Evolutionary conservation across 1,139 yeast genomes (phyloP).

Genomic region (Geotrichum citri-aurantii): DNA sequence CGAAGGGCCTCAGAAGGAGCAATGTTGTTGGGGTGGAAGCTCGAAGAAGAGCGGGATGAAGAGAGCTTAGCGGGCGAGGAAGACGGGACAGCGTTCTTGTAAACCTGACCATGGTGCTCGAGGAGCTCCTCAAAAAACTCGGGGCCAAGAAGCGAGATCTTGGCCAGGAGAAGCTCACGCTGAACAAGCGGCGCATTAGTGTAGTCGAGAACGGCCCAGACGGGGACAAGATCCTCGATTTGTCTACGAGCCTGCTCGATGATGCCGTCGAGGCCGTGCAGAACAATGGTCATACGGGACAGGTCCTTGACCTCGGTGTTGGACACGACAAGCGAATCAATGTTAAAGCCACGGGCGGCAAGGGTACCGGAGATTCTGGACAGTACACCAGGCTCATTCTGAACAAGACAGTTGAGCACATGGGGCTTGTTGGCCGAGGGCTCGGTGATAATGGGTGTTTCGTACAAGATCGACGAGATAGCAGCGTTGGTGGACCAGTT

Average conservation of each 20-base stretch:
- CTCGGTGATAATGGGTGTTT: slow-evolving; percentile 73
- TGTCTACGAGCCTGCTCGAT: slow-evolving; percentile 99
- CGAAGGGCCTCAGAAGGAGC: slow-evolving; percentile 90
- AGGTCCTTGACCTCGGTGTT: slow-evolving; percentile 93
- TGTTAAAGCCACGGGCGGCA: slow-evolving; percentile 97
- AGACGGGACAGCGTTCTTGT: slow-evolving; percentile 27
- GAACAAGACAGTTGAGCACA: slow-evolving; percentile 92
- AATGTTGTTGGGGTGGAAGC: slow-evolving; percentile 78
- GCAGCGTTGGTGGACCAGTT: slow-evolving; percentile 95
- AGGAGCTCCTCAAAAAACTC: slow-evolving; percentile 94
- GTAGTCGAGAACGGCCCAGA: slow-evolving; percentile 94
- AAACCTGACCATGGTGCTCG: slow-evolving; percentile 67
- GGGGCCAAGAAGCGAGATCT: slow-evolving; percentile 90
- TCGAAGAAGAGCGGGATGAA: slow-evolving; percentile 25
- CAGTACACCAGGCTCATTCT: slow-evolving; percentile 97
- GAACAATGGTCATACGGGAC: slow-evolving; percentile 93
- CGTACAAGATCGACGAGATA: slow-evolving; percentile 88
- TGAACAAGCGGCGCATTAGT: slow-evolving; percentile 83
- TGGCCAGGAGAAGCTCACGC: slow-evolving; percentile 84
- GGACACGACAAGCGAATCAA: slow-evolving; percentile 93
- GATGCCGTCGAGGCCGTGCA: slow-evolving; percentile 92
- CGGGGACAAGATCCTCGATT: slow-evolving; percentile 95
- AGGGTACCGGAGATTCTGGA: slow-evolving; percentile 90
- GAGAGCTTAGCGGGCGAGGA: slow-evolving; percentile 29
- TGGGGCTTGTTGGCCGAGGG: slow-evolving; percentile 50